Evolutionary conservation across 306 rosid species (phyloP).

Genomic region (Corylus heterophylla): DNA sequence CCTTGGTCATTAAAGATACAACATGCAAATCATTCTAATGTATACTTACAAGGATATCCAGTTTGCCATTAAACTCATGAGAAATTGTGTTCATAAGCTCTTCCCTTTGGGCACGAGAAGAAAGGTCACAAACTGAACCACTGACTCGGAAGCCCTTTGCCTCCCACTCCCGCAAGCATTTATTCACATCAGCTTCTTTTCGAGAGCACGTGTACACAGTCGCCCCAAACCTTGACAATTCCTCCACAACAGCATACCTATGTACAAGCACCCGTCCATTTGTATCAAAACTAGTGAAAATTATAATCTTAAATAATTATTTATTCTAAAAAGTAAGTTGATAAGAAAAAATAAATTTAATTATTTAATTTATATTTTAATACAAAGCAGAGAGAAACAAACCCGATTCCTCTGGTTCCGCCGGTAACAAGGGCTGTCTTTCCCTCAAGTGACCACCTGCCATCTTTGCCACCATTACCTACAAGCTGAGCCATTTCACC

Average conservation of each 20-base stretch:
- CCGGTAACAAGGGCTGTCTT: not conserved
- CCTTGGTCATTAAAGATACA: too few species aligned
- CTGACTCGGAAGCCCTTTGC: slow-evolving; percentile 34
- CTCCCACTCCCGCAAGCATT: slow-evolving; percentile 25
- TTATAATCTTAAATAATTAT: too few species aligned
- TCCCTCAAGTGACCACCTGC: not conserved
- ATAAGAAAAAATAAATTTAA: too few species aligned
- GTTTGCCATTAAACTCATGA: slow-evolving; percentile 35
- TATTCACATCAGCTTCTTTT: slow-evolving; percentile 14
- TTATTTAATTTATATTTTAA: too few species aligned
- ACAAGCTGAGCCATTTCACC: too few species aligned
- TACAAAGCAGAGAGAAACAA: not conserved
- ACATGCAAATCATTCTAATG: too few species aligned
- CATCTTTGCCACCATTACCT: too few species aligned
- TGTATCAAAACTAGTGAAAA: too few species aligned
- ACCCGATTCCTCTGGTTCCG: not conserved
- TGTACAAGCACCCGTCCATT: not conserved
- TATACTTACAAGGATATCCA: slow-evolving; percentile 34
- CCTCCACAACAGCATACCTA: slow-evolving; percentile 24
- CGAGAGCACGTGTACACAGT: slow-evolving; percentile 28
- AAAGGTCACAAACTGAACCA: slow-evolving; percentile 32
- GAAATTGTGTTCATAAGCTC: slow-evolving; percentile 23
- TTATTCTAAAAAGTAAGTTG: too few species aligned
- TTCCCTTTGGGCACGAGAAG: slow-evolving; percentile 21
- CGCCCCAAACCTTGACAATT: slow-evolving; percentile 12